Evolutionary conservation across 2,329 filamentous ascomycete species (phyloP).

Genomic region (Domatiomyces catenatus): DNA sequence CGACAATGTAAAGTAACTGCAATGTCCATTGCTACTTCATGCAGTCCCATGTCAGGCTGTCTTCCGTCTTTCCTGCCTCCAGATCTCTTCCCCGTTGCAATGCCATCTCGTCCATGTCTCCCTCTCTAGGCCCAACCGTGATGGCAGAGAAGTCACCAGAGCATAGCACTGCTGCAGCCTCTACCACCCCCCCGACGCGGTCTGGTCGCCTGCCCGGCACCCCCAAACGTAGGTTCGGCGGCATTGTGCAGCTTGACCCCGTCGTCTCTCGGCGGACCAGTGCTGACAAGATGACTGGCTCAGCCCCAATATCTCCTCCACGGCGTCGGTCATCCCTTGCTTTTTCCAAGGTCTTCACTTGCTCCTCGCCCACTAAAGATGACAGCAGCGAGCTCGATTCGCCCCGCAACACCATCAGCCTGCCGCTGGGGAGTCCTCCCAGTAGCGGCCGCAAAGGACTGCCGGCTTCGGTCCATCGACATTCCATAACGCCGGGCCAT

Average conservation of each 20-base stretch:
- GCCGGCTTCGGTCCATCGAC: slow-evolving; percentile 4
- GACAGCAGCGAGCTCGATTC: neutral
- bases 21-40: neutral
- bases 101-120: neutral
- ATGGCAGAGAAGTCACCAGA: slow-evolving; percentile 2
- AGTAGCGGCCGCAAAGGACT: slow-evolving; percentile 8
- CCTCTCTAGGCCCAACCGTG: neutral
- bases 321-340: slow-evolving; percentile 14
- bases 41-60: neutral
- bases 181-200: slow-evolving; percentile 6
- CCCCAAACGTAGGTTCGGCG: slow-evolving; percentile 13
- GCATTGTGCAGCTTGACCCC: slow-evolving; percentile 1
- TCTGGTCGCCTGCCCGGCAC: slow-evolving; percentile 10
- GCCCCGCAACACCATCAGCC: neutral
- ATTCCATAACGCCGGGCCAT: slow-evolving; percentile 11
- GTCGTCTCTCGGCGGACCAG: neutral
- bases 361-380: neutral
- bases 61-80: neutral
- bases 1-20: neutral
- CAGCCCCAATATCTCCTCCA: slow-evolving; percentile 15
- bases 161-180: slow-evolving; percentile 8
- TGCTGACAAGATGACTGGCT: slow-evolving; percentile 1
- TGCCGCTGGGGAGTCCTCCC: neutral
- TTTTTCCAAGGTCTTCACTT: slow-evolving; percentile 10
- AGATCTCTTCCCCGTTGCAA: neutral